A percentile compares a stretch with the other conserved stretches of the same genome.
Evolutionary conservation across 305 asterid species (phyloP).

Genomic region (Solanum chacoense): DNA sequence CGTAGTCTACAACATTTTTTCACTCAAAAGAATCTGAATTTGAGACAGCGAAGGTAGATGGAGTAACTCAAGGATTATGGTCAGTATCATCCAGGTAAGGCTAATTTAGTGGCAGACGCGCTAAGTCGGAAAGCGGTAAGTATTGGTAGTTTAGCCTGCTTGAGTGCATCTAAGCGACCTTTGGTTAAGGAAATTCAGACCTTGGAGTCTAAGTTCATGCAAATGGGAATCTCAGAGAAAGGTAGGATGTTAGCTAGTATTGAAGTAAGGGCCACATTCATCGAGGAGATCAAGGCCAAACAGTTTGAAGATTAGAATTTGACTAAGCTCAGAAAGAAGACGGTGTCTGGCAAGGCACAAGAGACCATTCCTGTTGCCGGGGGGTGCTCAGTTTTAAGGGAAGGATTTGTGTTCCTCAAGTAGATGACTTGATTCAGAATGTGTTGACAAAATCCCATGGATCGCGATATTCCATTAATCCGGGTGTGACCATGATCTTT

Average conservation of each 20-base stretch:
- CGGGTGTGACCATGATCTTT: not conserved
- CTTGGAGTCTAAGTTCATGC: not conserved
- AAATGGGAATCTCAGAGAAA: not conserved
- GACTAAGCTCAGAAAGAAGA: too few relatives aligned
- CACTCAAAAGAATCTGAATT: not conserved
- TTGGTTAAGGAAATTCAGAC: not conserved
- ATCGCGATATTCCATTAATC: too few relatives aligned
- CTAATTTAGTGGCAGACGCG: not conserved
- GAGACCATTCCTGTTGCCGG: too few relatives aligned
- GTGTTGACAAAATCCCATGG: not conserved
- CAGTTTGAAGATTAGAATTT: not conserved
- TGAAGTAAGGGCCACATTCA: not conserved
- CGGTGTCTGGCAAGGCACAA: too few relatives aligned
- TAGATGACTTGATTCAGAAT: not conserved
- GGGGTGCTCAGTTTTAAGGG: not conserved
- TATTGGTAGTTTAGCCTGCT: not conserved
- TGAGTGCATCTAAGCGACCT: not conserved
- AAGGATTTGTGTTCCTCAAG: not conserved
- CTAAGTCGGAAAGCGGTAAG: not conserved
- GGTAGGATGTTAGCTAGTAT: not conserved
- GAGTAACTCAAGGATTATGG: not conserved
- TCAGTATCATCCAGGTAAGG: not conserved
- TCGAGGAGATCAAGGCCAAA: not conserved
- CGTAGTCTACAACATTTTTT: not conserved
- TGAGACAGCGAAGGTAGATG: not conserved